phyloP scores from a whole-genome alignment of 805 yeast genomes.

The Phaffomyces opuntiae region DNA sequence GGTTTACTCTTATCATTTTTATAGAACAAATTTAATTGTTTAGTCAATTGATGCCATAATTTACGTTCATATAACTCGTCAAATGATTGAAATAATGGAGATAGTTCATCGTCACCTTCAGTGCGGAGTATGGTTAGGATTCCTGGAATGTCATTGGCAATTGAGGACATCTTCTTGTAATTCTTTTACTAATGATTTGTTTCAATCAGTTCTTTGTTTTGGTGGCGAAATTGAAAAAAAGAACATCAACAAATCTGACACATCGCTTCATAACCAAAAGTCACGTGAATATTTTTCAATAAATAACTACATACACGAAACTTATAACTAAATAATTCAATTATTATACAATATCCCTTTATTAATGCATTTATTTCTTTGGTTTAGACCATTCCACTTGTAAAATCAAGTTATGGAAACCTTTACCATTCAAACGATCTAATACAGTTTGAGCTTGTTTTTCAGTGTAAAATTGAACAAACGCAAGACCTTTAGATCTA shows the following conservation, averaged over 20 bases:
- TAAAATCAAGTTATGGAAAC: conserved; percentile 84
- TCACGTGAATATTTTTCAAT: neutral
- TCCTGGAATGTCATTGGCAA: conserved; percentile 19
- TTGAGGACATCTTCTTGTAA: conserved; percentile 1
- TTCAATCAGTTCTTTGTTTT: neutral
- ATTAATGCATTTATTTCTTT: conserved; percentile 3
- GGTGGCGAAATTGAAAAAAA: conserved; percentile 6
- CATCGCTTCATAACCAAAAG: neutral
- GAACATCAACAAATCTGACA: neutral
- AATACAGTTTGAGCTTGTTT: conserved; percentile 70
- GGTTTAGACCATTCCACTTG: conserved; percentile 52
- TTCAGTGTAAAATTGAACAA: conserved; percentile 71
- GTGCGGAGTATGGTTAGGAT: conserved; percentile 43
- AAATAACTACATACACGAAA: neutral
- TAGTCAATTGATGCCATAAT: conserved; percentile 91
- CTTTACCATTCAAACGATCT: conserved; percentile 76
- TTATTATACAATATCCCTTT: too few species aligned
- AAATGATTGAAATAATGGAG: conserved; percentile 54
- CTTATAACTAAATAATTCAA: too few species aligned
- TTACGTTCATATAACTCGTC: conserved; percentile 86
- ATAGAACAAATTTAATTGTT: conserved; percentile 55
- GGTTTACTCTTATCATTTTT: conserved; percentile 42
- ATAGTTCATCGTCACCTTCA: conserved; percentile 59
- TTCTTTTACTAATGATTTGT: too few species aligned
- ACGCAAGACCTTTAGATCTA: conserved; percentile 92